Conservation (phyloP, 2,329 filamentous ascomycete species). For the Lithohypha guttulata region DNA sequence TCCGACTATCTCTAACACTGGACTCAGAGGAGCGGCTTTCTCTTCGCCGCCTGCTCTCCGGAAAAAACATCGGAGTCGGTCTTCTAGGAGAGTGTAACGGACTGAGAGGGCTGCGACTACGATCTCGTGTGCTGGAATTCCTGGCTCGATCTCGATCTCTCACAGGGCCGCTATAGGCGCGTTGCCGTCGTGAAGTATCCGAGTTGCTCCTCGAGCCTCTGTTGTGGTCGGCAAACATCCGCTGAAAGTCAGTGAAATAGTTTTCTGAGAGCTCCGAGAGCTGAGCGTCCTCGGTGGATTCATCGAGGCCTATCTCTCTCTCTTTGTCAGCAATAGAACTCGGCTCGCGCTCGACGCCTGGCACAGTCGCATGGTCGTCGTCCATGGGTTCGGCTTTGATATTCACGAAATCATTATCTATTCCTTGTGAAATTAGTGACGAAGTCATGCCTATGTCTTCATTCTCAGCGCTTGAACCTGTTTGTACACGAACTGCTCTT, state of each 20-base stretch:
- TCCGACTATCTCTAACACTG: background rate
- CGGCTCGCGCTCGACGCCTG: too few species aligned
- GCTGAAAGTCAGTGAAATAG: background rate
- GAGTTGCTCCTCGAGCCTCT: background rate
- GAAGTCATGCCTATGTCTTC: too few species aligned
- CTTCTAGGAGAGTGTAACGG: background rate
- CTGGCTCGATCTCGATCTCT: too few species aligned
- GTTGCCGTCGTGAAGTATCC: background rate
- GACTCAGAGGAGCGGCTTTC: background rate
- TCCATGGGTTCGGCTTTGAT: too few species aligned
- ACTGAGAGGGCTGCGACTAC: background rate
- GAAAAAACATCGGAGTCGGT: slow-evolving; percentile 1
- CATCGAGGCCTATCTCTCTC: too few species aligned
- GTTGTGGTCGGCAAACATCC: background rate
- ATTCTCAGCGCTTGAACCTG: background rate
- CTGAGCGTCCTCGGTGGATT: too few species aligned
- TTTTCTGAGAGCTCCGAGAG: background rate
- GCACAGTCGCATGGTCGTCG: too few species aligned
- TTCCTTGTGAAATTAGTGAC: too few species aligned
- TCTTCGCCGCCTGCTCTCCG: background rate
- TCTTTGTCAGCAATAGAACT: too few species aligned
- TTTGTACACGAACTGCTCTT: background rate
- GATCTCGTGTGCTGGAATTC: slow-evolving; percentile 1
- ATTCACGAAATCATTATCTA: too few species aligned
- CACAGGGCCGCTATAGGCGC: too few species aligned